Evolutionary conservation across 352 stramenopile genomes (phyloP), one percentile per base, ranked within the genome.

Genomic region (Halophytophthora polymorphica): DNA sequence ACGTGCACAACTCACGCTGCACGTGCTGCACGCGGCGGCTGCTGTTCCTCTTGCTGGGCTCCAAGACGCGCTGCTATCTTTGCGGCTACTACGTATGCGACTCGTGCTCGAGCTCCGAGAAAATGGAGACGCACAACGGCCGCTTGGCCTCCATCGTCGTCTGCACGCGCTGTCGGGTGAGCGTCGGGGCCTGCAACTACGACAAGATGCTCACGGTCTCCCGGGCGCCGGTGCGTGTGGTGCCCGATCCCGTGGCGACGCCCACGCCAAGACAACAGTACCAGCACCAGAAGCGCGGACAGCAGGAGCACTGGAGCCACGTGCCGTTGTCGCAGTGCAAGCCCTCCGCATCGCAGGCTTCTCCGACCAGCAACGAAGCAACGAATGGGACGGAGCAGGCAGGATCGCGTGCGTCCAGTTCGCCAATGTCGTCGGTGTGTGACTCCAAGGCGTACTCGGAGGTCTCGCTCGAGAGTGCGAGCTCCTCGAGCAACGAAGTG

Each of bases 81-180:
- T 73, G 64, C 22, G 58, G 59, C 17, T 73, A 61, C 38, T 59
- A 61, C 28, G 55, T 73, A 3, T 73, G 64, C 40, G 42, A 64
- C 8, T 22, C 31, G 1, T 73, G 64, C 28, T 37, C 42, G n/a
- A 53, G 44, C 0, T 46, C 38, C 0, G 64, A 73, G 36, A 49
- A 59, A 10, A 61, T 73, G 43, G 64, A 73, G 55, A 66, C 56
- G 7, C 44, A 53, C 49, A 73, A 66, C n/a, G 64, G 64, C 7
- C 53, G 47, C 13, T 23, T 69, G 7, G 52, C 54, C 3, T 58
- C 59, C 2, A 64, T 66, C 34, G 45, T 57, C 11, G 49, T 66
- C 6, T 73, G 64, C 39, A 51, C 28, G 23, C 59, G 64, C 4
- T 73, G 64, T 19, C 28, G 48, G 5, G 46, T 58, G 15, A 57